Evolutionary conservation across 2,329 filamentous ascomycete species (phyloP).

Genomic region (Claviceps sp.): DNA sequence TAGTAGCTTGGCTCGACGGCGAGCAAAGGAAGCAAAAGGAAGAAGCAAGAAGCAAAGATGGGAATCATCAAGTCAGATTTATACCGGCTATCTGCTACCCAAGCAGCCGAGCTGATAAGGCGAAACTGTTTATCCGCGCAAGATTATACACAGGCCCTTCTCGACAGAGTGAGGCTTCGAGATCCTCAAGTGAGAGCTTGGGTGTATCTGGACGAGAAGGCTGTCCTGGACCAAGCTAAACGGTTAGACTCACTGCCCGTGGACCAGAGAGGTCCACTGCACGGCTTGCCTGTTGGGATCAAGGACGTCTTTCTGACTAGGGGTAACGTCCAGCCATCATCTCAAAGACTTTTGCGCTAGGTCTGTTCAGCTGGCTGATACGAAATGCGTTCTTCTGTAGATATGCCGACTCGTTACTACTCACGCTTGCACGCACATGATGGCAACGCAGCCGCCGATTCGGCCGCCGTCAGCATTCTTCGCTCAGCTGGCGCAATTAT

Average conservation of each 20-base stretch:
- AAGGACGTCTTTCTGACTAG: slow-evolving; percentile 48
- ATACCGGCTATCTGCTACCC: slow-evolving; percentile 2
- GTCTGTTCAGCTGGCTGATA: background rate
- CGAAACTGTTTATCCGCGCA: slow-evolving; percentile 28
- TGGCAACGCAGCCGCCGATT: slow-evolving; percentile 33
- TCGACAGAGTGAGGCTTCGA: slow-evolving; percentile 29
- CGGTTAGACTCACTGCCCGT: slow-evolving; percentile 34
- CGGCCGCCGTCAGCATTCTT: slow-evolving; percentile 35
- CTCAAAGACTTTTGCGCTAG: background rate
- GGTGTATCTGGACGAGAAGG: slow-evolving; percentile 30
- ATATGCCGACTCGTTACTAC: slow-evolving; percentile 44
- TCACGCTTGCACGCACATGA: slow-evolving; percentile 37
- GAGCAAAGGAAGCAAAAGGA: background rate
- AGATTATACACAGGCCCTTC: slow-evolving; percentile 32
- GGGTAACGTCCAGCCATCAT: slow-evolving; percentile 18
- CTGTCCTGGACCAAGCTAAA: slow-evolving; percentile 35
- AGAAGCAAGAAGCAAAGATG: background rate
- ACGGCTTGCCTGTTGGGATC: slow-evolving; percentile 43
- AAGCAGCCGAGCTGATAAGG: slow-evolving; percentile 7
- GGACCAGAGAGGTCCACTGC: slow-evolving; percentile 37
- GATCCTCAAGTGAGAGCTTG: slow-evolving; percentile 35
- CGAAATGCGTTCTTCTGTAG: slow-evolving; percentile 9
- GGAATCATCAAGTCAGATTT: slow-evolving; percentile 1
- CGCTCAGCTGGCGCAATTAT: slow-evolving; percentile 42
- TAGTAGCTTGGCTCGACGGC: background rate